Conservation (phyloP, 148 eudicot species). For the Fagopyrum homotropicum region DNA sequence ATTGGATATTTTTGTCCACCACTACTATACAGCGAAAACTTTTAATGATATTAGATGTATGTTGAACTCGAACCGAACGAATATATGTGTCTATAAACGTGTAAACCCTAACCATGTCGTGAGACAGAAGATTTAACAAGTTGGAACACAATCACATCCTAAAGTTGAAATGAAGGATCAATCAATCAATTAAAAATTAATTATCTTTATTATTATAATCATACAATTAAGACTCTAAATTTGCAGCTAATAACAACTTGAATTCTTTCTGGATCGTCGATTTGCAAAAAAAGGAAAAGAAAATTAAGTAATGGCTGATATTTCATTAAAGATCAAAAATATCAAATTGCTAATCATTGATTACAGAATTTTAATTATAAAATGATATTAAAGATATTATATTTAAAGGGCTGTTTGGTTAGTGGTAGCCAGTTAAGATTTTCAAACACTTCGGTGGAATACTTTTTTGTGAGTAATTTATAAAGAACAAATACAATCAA, state of each 20-base stretch:
- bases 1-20: too few species aligned
- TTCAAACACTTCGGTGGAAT: background rate
- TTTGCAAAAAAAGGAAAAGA: background rate
- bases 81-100: too few species aligned
- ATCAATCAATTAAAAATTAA: background rate
- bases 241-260: background rate
- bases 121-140: background rate
- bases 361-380: background rate
- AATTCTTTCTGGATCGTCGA: background rate
- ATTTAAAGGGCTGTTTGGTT: background rate
- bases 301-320: background rate
- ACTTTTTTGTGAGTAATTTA: background rate
- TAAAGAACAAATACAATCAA: background rate
- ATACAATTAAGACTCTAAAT: background rate
- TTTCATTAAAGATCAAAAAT: background rate
- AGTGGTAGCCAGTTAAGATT: slow-evolving; percentile 9
- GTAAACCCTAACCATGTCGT: too few species aligned
- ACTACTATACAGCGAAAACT: too few species aligned
- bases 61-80: too few species aligned
- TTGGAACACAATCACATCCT: background rate
- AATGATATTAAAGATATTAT: background rate
- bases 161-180: background rate
- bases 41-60: too few species aligned
- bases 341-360: background rate
- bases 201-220: background rate